These are phyloP conservation scores for Oryza glaberrima DNA, from an alignment of 176 grass and related monocot genomes.

Conservation along the genomic window DNA sequence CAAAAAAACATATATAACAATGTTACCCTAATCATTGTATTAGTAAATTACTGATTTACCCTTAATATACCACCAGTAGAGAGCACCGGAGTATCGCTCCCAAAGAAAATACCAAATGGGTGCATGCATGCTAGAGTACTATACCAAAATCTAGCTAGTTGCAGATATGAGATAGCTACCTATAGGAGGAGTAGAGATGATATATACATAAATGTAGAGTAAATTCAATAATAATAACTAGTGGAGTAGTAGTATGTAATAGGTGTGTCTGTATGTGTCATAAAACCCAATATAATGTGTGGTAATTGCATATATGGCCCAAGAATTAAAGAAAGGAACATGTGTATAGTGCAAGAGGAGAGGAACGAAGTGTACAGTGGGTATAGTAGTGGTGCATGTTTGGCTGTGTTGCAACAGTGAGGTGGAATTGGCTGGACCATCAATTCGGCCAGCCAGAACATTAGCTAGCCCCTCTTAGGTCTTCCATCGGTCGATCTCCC, in stretches of 20 bases:
- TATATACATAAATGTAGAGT: not conserved
- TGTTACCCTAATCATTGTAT: no score
- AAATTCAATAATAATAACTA: not conserved
- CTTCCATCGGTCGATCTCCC: not conserved
- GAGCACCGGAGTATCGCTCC: no score
- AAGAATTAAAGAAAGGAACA: conserved; percentile 18
- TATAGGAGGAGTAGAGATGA: not conserved
- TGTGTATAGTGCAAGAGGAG: not conserved
- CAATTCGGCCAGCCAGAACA: conserved; percentile 49
- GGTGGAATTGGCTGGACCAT: conserved; percentile 63
- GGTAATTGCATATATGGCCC: not conserved
- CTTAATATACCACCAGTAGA: no score
- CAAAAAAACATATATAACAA: no score
- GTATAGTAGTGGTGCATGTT: not conserved
- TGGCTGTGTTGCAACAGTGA: not conserved
- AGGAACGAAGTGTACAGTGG: not conserved
- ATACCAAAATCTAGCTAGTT: not conserved
- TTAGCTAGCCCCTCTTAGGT: conserved; percentile 17
- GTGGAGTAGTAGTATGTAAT: not conserved
- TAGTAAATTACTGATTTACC: no score
- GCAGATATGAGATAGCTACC: not conserved
- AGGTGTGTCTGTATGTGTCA: not conserved
- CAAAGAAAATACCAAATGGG: not conserved
- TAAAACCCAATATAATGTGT: not conserved
- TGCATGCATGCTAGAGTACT: not conserved